Conservation (phyloP, 805 yeast species). For the Ogataea glucozyma region DNA sequence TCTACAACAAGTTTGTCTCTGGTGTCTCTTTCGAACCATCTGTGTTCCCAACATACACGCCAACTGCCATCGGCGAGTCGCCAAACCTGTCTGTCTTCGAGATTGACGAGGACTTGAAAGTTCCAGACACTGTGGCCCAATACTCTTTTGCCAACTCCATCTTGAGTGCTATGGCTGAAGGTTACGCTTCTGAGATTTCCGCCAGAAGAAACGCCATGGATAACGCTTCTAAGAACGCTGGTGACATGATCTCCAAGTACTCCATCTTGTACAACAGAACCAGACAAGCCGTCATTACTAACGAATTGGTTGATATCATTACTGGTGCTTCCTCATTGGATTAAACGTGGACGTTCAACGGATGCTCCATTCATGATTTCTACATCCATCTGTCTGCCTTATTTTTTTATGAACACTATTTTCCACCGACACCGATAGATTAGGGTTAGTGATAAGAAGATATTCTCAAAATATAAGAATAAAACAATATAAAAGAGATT, state of each 20-base stretch:
- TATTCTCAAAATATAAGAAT: slow-evolving; percentile 10
- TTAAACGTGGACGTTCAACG: slow-evolving; percentile 42
- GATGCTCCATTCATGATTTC: slow-evolving; percentile 4
- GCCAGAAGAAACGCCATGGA: slow-evolving; percentile 99
- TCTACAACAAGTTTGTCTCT: slow-evolving; percentile 84
- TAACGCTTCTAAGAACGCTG: slow-evolving; percentile 99
- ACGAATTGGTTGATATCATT: slow-evolving; percentile 98
- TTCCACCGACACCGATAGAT: slow-evolving; percentile 9
- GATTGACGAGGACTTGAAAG: slow-evolving; percentile 65
- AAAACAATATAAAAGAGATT: slow-evolving; percentile 6
- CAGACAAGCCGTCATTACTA: slow-evolving; percentile 98
- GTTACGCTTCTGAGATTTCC: slow-evolving; percentile 95
- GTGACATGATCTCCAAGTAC: slow-evolving; percentile 96
- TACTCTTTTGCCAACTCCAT: slow-evolving; percentile 88
- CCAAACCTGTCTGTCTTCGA: slow-evolving; percentile 85
- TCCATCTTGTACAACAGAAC: slow-evolving; percentile 98
- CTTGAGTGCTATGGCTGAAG: slow-evolving; percentile 92
- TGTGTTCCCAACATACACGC: slow-evolving; percentile 62
- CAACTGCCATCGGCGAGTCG: slow-evolving; percentile 74
- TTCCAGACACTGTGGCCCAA: slow-evolving; percentile 73
- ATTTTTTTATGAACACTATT: slow-evolving; percentile 12
- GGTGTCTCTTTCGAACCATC: slow-evolving; percentile 91
- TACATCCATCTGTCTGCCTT: slow-evolving; percentile 6
- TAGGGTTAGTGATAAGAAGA: slow-evolving; percentile 4
- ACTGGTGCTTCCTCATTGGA: slow-evolving; percentile 99